phyloP scores from a whole-genome alignment of 2,329 filamentous ascomycete genomes.

The Dactylellina cionopaga region DNA sequence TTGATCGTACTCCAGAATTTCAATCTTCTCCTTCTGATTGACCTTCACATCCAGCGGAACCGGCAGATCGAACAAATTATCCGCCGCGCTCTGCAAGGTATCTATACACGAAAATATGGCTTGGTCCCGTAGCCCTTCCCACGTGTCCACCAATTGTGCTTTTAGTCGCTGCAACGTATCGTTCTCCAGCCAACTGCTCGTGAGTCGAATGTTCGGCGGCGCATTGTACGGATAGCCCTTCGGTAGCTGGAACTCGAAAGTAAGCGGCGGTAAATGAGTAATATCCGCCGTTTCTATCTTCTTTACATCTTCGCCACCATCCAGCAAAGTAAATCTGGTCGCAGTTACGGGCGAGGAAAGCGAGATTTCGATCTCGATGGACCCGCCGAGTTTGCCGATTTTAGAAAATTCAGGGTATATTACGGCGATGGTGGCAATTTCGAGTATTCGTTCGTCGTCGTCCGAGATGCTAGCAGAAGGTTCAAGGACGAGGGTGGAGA shows the following conservation, averaged over 20 bases:
- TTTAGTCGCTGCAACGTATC: constrained; percentile 66
- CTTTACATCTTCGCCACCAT: constrained; percentile 60
- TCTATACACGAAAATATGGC: constrained; percentile 73
- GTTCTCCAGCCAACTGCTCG: constrained; percentile 69
- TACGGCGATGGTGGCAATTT: constrained; percentile 71
- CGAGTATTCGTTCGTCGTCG: constrained; percentile 68
- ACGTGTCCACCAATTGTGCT: constrained; percentile 66
- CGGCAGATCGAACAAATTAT: constrained; percentile 69
- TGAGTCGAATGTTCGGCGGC: constrained; percentile 66
- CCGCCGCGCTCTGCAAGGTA: constrained; percentile 69
- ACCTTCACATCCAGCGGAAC: constrained; percentile 63
- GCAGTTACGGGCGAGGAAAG: constrained; percentile 53
- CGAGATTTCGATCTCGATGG: constrained; percentile 54
- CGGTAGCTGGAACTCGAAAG: constrained; percentile 67
- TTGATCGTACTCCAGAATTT: constrained; percentile 80
- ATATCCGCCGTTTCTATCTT: constrained; percentile 45
- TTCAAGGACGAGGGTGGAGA: constrained; percentile 38
- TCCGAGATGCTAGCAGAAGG: constrained; percentile 24
- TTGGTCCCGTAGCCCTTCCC: constrained; percentile 72
- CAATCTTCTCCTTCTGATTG: constrained; percentile 71
- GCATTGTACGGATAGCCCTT: constrained; percentile 68
- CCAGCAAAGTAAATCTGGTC: constrained; percentile 66
- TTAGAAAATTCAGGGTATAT: constrained; percentile 76
- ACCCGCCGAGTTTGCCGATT: constrained; percentile 65
- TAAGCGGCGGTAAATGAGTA: constrained; percentile 69